Conservation (phyloP, 495 filamentous ascomycete genomes). For the Aspergillus homomorphus region DNA sequence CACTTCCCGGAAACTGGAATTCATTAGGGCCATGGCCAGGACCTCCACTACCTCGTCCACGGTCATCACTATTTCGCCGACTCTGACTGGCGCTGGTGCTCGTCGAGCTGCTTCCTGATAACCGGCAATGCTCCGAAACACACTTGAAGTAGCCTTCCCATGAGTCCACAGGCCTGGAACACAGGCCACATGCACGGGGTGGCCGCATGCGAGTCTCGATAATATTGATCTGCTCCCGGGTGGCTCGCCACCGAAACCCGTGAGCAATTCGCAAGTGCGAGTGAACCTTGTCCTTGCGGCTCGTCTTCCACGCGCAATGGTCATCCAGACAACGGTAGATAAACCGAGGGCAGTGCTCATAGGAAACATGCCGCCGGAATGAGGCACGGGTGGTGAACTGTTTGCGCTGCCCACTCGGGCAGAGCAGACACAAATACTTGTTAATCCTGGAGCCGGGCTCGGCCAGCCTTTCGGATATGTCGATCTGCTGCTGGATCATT, state of each 20-base stretch:
- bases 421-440: constrained; percentile 3
- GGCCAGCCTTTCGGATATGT: not conserved
- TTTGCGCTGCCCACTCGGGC: not conserved
- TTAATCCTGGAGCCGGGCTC: not conserved
- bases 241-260: not conserved
- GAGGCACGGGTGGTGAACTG: not conserved
- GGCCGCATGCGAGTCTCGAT: not conserved
- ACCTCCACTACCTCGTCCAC: not conserved
- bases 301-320: not conserved
- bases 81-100: constrained; percentile 5
- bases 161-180: not conserved
- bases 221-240: not conserved
- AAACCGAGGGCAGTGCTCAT: not conserved
- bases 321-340: not conserved
- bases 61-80: constrained; percentile 6
- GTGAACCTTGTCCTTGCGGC: constrained; percentile 10
- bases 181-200: constrained; percentile 1
- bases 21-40: not conserved
- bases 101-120: not conserved
- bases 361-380: constrained; percentile 7
- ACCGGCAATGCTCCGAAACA: constrained; percentile 8
- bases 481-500: constrained; percentile 7
- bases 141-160: constrained; percentile 15
- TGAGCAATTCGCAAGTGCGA: not conserved
- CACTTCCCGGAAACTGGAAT: not conserved